Evolutionary conservation across 1,139 yeast species (phyloP).

Genomic region (Yarrowia galli): DNA sequence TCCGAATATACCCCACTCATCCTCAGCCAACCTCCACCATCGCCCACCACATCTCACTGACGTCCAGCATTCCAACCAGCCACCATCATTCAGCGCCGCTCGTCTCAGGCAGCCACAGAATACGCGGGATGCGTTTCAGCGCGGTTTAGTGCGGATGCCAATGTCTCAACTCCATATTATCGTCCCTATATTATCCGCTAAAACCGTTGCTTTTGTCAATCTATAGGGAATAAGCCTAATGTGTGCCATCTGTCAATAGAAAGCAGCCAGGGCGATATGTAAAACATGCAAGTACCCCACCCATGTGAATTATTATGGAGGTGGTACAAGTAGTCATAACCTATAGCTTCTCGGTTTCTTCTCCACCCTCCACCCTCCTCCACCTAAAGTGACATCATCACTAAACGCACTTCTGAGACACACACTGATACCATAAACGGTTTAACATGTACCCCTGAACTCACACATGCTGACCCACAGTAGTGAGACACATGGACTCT

Average conservation of each 20-base stretch:
- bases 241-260: too few relatives aligned
- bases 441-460: constrained; percentile 5
- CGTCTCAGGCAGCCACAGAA: neutral
- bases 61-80: too few relatives aligned
- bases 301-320: too few relatives aligned
- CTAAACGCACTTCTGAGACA: constrained; percentile 5
- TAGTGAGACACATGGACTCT: neutral
- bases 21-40: too few relatives aligned
- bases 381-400: too few relatives aligned
- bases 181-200: neutral
- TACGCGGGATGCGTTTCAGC: neutral
- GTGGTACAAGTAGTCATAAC: too few relatives aligned
- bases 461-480: neutral
- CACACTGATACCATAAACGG: neutral
- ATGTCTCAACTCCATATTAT: neutral
- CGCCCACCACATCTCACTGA: neutral
- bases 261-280: too few relatives aligned
- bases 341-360: too few relatives aligned
- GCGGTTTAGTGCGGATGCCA: neutral
- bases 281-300: too few relatives aligned
- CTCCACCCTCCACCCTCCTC: neutral
- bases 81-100: too few relatives aligned
- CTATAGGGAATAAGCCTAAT: too few relatives aligned
- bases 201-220: neutral
- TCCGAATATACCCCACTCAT: too few relatives aligned